phyloP scores from a whole-genome alignment of 2,329 filamentous ascomycete species.

The Nemania diffusa region DNA sequence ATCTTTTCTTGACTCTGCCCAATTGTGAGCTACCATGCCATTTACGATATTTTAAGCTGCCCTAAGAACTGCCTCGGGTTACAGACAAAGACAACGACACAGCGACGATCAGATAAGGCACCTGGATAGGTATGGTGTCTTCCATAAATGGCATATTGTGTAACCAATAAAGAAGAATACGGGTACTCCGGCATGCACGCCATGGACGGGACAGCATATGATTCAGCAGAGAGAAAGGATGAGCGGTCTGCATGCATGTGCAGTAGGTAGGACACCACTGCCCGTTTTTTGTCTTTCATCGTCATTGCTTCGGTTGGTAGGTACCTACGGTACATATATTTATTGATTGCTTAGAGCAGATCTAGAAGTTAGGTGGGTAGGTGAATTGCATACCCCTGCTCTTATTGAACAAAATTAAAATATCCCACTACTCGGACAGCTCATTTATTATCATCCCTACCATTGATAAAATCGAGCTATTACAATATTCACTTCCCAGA shows the following conservation, averaged over 20 bases:
- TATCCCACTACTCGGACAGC: background rate
- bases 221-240: slow-evolving; percentile 2
- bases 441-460: background rate
- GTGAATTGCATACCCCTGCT: background rate
- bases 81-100: background rate
- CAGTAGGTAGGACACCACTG: slow-evolving; percentile 2
- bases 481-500: background rate
- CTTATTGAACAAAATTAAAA: background rate
- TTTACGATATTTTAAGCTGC: slow-evolving; percentile 14
- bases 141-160: background rate
- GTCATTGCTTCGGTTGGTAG: background rate
- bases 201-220: background rate
- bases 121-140: background rate
- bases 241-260: slow-evolving; percentile 16
- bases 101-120: background rate
- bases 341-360: too few species aligned
- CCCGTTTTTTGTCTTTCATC: background rate
- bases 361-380: background rate
- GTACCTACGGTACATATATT: too few species aligned
- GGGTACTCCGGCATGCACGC: slow-evolving; percentile 15
- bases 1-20: slow-evolving; percentile 21
- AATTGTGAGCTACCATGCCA: slow-evolving; percentile 22
- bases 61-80: background rate
- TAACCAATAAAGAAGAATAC: slow-evolving; percentile 4
- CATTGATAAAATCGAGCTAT: background rate